Evolutionary conservation across 78 protist species (phyloP), one percentile per base, ranked within the genome.

Genomic region (Dictyostelium brefeldianum): DNA sequence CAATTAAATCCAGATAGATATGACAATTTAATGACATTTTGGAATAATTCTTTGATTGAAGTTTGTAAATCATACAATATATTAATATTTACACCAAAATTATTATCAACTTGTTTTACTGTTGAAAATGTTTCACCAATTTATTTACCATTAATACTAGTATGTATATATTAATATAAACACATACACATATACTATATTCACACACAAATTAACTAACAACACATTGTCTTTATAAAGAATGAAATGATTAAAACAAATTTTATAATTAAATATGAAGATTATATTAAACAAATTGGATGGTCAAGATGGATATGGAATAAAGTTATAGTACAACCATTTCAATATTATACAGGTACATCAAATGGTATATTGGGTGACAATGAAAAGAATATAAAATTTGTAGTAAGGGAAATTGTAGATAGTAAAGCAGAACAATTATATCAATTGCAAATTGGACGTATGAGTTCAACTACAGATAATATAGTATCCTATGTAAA

Each of bases 1-100:
- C 56, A 85, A 36, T 43, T 56, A 4, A 85, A 85, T 46, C 82
- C 82, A 10, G 92, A 85, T 48, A 75, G 92, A 69, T 85, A 85
- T 43, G 78, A 85, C 31, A 85, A 75, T 75, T n/a, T 85, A 29
- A n/a, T 85, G 22, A 43, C 46, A 22, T 85, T 85, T 75, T 85
- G 92, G 92, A 18, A 27, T 31, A n/a, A 41, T 15, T 20, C 92
- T 5, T 75, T 85, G 29, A 18, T 6, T 12, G 56, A 62, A 53
- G 47, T 85, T 18, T 46, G 67, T 11, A 53, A 51, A 18, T 53
- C 62, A 27, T 54, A 41, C 20, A 85, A 85, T 75, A 46, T 85
- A 15, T 36, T 85, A 54, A 75, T 85, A 17, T 75, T 75, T 18
- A 85, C 92, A 54, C 81, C 92, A 56, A 59, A 57, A 15, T 51